These are phyloP conservation scores for Trebouxia sp. DNA, from an alignment of 139 green algal species.

Conservation along the genomic window DNA sequence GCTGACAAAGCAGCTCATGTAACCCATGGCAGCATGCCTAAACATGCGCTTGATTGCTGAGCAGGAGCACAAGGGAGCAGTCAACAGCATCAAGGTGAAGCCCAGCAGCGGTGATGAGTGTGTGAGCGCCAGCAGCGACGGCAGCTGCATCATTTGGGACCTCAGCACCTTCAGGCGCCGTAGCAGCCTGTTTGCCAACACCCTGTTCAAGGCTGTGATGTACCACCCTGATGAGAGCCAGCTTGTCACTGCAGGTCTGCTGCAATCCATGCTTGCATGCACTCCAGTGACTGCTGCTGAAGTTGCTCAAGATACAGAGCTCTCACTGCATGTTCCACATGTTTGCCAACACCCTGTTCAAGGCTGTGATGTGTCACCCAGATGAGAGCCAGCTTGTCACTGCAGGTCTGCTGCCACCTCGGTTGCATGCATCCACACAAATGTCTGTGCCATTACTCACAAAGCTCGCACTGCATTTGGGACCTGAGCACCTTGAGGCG, in stretches of 20 bases:
- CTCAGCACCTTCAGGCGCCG: slow-evolving; percentile 66
- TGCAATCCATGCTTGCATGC: neutral
- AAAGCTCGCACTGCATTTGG: no score
- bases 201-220: slow-evolving; percentile 75
- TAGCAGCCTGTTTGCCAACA: slow-evolving; percentile 76
- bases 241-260: slow-evolving; percentile 54
- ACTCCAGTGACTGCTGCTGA: neutral
- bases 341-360: slow-evolving; percentile 86
- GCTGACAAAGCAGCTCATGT: neutral
- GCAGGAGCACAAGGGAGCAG: slow-evolving; percentile 43
- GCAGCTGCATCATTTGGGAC: slow-evolving; percentile 90
- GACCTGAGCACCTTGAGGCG: slow-evolving; percentile 73
- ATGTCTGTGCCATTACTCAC: neutral
- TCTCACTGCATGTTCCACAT: no score
- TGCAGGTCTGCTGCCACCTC: slow-evolving; percentile 26
- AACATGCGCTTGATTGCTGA: neutral
- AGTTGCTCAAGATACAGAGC: no score
- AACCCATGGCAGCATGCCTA: neutral
- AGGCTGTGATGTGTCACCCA: slow-evolving; percentile 72
- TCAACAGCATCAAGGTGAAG: slow-evolving; percentile 78
- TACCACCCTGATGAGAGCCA: slow-evolving; percentile 84
- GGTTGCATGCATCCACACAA: neutral
- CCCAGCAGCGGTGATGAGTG: slow-evolving; percentile 61
- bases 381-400: slow-evolving; percentile 75
- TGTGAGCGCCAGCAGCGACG: slow-evolving; percentile 73